These are phyloP conservation scores for Rhodotorula sp. DNA, from an alignment of 1,284 basidiomycete genomes.

Conservation along the genomic window DNA sequence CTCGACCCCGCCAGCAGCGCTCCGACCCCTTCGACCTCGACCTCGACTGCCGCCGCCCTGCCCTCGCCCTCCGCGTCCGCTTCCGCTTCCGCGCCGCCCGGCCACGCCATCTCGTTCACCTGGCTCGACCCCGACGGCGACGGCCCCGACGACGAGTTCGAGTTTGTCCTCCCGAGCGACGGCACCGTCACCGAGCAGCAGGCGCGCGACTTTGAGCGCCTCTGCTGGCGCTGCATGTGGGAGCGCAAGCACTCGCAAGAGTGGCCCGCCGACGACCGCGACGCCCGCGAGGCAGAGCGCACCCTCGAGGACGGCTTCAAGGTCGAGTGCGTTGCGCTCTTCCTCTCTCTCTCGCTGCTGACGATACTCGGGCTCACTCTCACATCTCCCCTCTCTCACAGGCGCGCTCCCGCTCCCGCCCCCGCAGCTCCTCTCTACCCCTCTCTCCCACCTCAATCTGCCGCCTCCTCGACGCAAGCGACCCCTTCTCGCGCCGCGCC, in stretches of 20 bases:
- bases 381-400: neutral
- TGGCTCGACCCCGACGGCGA: constrained; percentile 75
- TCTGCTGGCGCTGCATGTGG: constrained; percentile 49
- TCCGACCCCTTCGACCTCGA: neutral
- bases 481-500: neutral
- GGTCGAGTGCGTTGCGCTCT: constrained; percentile 36
- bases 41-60: neutral
- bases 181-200: constrained; percentile 34
- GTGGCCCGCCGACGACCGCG: constrained; percentile 34
- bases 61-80: neutral
- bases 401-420: constrained; percentile 19
- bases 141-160: constrained; percentile 62
- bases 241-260: constrained; percentile 42
- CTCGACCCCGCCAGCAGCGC: constrained; percentile 62
- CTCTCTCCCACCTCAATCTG: constrained; percentile 48
- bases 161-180: constrained; percentile 38
- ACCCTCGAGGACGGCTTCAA: constrained; percentile 34
- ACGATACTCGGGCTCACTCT: neutral
- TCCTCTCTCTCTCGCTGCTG: neutral
- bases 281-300: constrained; percentile 19
- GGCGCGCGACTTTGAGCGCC: constrained; percentile 49
- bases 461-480: neutral
- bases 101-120: constrained; percentile 65
- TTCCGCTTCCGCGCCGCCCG: neutral
- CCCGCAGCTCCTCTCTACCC: constrained; percentile 14